Conservation (phyloP, 2,329 filamentous ascomycete genomes). For the Fusarium beomiforme region DNA sequence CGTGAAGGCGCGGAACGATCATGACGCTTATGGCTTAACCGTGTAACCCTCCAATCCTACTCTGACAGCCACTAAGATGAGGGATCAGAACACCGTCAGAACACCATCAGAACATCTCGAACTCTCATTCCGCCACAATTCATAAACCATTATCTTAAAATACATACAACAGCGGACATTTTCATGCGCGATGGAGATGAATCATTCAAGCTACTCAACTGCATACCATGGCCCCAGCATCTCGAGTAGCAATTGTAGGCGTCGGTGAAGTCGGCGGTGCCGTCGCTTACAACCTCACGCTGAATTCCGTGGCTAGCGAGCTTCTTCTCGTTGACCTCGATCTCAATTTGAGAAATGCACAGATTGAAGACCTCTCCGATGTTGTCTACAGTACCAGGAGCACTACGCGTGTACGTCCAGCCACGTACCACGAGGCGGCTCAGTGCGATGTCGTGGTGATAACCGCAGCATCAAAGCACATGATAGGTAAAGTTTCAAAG, state of each 20-base stretch:
- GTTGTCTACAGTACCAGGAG: conserved; percentile 57
- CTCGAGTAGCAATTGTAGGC: conserved; percentile 58
- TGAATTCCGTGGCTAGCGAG: conserved; percentile 59
- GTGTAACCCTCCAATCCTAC: background rate
- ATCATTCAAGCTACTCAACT: no score
- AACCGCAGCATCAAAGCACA: conserved; percentile 63
- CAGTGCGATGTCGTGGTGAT: conserved; percentile 65
- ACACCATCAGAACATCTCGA: background rate
- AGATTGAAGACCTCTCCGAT: conserved; percentile 63
- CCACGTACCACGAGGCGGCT: conserved; percentile 58
- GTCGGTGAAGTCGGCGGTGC: conserved; percentile 62
- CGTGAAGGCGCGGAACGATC: no score
- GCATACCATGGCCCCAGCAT: background rate
- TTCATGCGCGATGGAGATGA: background rate
- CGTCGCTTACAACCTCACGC: conserved; percentile 61
- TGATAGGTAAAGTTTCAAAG: conserved; percentile 36
- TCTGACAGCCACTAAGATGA: background rate
- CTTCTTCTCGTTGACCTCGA: conserved; percentile 65
- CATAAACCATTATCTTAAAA: background rate
- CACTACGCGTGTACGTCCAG: conserved; percentile 55
- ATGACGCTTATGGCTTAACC: no score
- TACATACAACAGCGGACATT: background rate
- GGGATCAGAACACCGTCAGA: background rate
- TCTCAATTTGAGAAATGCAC: conserved; percentile 55
- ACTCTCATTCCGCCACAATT: background rate